These are phyloP conservation scores for Chalaropsis thielavioides DNA, from an alignment of 2,329 filamentous ascomycete genomes.

Conservation along the genomic window DNA sequence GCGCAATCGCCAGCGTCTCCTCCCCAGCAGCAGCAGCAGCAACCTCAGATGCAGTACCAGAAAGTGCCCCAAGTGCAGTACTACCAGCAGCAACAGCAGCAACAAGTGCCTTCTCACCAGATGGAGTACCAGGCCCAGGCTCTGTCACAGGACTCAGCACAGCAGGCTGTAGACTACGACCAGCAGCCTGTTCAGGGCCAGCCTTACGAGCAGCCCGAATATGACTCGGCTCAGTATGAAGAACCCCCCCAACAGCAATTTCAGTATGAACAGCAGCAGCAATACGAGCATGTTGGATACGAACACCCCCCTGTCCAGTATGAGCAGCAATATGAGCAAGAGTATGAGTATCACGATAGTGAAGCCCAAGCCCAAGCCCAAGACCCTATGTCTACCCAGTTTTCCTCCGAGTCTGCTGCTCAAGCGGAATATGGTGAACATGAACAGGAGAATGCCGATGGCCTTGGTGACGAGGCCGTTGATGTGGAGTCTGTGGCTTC, in stretches of 20 bases:
- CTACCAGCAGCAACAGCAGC: constrained; percentile 1
- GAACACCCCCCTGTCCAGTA: background rate
- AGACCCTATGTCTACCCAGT: background rate
- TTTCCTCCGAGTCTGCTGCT: background rate
- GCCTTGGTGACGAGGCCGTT: background rate
- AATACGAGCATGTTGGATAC: background rate
- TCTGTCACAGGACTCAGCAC: background rate
- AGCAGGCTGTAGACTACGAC: background rate
- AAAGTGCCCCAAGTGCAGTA: constrained; percentile 3
- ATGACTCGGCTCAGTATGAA: background rate
- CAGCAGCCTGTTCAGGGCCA: background rate
- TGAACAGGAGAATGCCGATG: background rate
- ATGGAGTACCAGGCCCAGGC: background rate
- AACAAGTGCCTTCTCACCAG: background rate
- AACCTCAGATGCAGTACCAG: constrained; percentile 19
- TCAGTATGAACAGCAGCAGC: background rate
- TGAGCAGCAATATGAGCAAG: background rate
- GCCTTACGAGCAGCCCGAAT: background rate
- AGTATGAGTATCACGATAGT: background rate
- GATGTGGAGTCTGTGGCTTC: background rate
- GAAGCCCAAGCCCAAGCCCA: background rate
- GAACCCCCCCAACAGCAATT: background rate
- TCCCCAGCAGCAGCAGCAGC: constrained; percentile 20
- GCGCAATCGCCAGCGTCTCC: background rate
- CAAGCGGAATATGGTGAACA: background rate